Evolutionary conservation across 2,329 filamentous ascomycete genomes (phyloP).

Genomic region (Helicocarpus griseus): DNA sequence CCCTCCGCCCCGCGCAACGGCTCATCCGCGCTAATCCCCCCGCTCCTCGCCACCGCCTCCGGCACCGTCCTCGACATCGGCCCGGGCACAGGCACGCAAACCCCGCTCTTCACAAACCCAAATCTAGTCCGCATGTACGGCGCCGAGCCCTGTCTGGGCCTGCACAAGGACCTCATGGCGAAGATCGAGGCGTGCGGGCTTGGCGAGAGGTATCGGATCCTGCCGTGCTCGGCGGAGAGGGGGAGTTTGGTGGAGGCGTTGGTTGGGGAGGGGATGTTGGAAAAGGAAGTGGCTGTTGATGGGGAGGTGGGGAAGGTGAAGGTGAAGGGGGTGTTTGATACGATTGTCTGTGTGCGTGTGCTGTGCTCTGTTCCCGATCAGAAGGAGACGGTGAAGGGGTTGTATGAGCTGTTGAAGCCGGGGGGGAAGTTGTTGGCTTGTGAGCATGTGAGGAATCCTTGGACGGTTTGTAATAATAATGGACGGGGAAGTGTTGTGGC

Average conservation of each 20-base stretch:
- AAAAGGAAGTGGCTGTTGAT: background rate
- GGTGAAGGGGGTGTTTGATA: slow-evolving; percentile 39
- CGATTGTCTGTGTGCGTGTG: slow-evolving; percentile 45
- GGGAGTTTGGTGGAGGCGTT: slow-evolving; percentile 38
- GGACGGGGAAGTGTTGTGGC: slow-evolving; percentile 33
- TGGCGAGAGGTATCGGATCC: slow-evolving; percentile 39
- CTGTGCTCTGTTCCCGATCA: slow-evolving; percentile 45
- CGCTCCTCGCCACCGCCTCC: slow-evolving; percentile 29
- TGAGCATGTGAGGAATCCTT: slow-evolving; percentile 47
- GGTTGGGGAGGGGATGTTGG: slow-evolving; percentile 32
- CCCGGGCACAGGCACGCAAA: slow-evolving; percentile 44
- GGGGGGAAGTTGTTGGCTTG: slow-evolving; percentile 46
- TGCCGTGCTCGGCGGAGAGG: slow-evolving; percentile 40
- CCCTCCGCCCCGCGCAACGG: slow-evolving; percentile 12
- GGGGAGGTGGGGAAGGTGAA: slow-evolving; percentile 7
- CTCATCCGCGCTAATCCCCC: slow-evolving; percentile 31
- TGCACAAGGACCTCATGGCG: slow-evolving; percentile 37
- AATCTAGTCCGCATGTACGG: slow-evolving; percentile 42
- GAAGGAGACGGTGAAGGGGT: slow-evolving; percentile 33
- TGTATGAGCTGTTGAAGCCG: slow-evolving; percentile 44
- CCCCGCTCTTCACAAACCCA: slow-evolving; percentile 35
- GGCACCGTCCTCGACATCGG: slow-evolving; percentile 41
- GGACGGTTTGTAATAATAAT: slow-evolving; percentile 13
- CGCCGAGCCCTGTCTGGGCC: slow-evolving; percentile 41
- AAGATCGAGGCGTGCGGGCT: slow-evolving; percentile 35